phyloP scores from a whole-genome alignment of 2,329 filamentous ascomycete genomes.

The Camillea tinctor region DNA sequence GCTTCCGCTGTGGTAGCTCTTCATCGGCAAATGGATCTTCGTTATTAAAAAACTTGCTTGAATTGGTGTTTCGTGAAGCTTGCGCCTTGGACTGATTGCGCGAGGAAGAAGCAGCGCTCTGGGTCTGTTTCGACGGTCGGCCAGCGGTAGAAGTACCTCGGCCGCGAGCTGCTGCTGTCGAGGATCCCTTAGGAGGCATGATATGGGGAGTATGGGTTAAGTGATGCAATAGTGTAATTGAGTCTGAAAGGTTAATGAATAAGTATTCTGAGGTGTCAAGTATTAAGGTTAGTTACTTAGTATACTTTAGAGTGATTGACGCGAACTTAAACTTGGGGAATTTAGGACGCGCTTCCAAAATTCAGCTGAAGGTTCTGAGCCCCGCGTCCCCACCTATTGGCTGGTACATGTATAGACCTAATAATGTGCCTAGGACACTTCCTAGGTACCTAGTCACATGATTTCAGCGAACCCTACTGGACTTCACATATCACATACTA shows the following conservation, averaged over 20 bases:
- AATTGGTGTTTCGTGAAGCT: conserved; percentile 9
- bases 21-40: conserved; percentile 29
- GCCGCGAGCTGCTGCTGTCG: conserved; percentile 35
- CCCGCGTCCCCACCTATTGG: no score
- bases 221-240: no score
- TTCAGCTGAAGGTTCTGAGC: no score
- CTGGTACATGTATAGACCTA: no score
- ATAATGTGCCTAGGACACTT: neutral
- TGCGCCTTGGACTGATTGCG: neutral
- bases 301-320: no score
- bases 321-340: no score
- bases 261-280: no score
- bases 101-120: no score
- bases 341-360: no score
- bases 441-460: neutral
- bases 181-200: conserved; percentile 45
- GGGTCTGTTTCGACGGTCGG: conserved; percentile 9
- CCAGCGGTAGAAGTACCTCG: conserved; percentile 23
- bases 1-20: conserved; percentile 1
- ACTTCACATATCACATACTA: neutral
- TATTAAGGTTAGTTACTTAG: no score
- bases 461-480: neutral
- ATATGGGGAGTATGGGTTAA: neutral
- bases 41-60: conserved; percentile 16
- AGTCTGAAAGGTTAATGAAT: no score